These are phyloP conservation scores for Naematelia encephala DNA, from an alignment of 768 basidiomycete species.

Conservation along the genomic window DNA sequence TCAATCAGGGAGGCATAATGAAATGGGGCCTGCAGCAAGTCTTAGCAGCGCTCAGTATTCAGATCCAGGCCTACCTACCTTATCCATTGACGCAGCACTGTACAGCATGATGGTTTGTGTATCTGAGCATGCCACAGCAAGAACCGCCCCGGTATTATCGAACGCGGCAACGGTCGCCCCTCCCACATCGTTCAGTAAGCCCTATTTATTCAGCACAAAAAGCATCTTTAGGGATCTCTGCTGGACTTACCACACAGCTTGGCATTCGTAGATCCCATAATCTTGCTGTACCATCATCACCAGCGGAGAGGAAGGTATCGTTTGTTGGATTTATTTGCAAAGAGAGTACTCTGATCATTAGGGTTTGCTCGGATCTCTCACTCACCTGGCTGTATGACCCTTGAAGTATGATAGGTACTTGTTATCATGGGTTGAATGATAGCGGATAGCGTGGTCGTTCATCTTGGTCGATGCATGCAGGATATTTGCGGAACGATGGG, in stretches of 20 bases:
- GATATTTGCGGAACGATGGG: constrained; percentile 80
- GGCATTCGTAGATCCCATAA: constrained; percentile 89
- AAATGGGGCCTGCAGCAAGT: constrained; percentile 64
- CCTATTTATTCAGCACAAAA: constrained; percentile 35
- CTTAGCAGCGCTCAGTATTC: background rate
- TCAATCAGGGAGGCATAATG: constrained; percentile 77
- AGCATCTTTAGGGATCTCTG: too few relatives aligned
- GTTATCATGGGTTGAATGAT: constrained; percentile 94
- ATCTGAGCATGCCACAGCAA: constrained; percentile 42
- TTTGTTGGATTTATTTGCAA: constrained; percentile 87
- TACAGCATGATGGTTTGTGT: constrained; percentile 42
- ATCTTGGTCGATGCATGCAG: constrained; percentile 91
- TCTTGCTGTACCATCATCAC: constrained; percentile 89
- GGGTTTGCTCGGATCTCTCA: background rate
- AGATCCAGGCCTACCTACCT: constrained; percentile 22
- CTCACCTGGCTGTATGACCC: constrained; percentile 73
- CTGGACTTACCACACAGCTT: constrained; percentile 59
- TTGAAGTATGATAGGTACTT: constrained; percentile 93
- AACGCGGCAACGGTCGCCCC: constrained; percentile 43
- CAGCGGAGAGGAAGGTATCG: constrained; percentile 92
- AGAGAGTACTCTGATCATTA: constrained; percentile 65
- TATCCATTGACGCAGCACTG: constrained; percentile 26
- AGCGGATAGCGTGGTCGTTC: constrained; percentile 82
- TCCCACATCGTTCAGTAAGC: constrained; percentile 41
- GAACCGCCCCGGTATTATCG: constrained; percentile 39